Percentiles rank a stretch among this genome's conserved stretches.
Conservation (phyloP, 2,329 filamentous ascomycete genomes). For the Cladosporium velox region DNA sequence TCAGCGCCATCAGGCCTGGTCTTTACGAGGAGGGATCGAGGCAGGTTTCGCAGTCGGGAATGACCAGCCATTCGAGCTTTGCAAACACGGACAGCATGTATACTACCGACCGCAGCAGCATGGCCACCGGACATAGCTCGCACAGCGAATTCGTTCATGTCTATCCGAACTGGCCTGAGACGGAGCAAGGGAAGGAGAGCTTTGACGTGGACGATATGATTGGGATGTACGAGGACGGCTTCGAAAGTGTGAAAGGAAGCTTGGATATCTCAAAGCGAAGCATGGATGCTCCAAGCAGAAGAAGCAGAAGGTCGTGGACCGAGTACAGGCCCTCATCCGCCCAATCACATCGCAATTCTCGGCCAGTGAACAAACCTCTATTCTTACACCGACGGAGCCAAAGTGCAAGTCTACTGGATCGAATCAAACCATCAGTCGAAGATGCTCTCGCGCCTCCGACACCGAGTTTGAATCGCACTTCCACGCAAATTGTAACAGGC, state of each 20-base stretch:
- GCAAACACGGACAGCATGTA: conserved; percentile 55
- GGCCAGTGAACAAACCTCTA: background rate
- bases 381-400: conserved; percentile 35
- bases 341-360: conserved; percentile 10
- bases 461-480: conserved; percentile 17
- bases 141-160: conserved; percentile 68
- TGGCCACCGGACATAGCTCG: conserved; percentile 77
- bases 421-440: conserved; percentile 25
- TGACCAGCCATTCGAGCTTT: conserved; percentile 61
- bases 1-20: conserved; percentile 27
- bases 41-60: conserved; percentile 61
- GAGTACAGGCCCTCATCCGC: conserved; percentile 17
- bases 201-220: conserved; percentile 59
- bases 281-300: conserved; percentile 25
- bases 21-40: conserved; percentile 36
- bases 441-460: conserved; percentile 21
- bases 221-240: conserved; percentile 61
- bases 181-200: conserved; percentile 27
- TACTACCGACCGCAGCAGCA: conserved; percentile 79
- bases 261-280: conserved; percentile 32
- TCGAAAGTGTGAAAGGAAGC: conserved; percentile 42
- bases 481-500: conserved; percentile 8
- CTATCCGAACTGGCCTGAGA: conserved; percentile 30
- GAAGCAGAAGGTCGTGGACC: conserved; percentile 5
- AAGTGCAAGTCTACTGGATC: conserved; percentile 35